Percentiles rank a stretch among this genome's conserved stretches.
Evolutionary conservation across 2,329 filamentous ascomycete genomes (phyloP).

Genomic region (Aspergillus awamori): DNA sequence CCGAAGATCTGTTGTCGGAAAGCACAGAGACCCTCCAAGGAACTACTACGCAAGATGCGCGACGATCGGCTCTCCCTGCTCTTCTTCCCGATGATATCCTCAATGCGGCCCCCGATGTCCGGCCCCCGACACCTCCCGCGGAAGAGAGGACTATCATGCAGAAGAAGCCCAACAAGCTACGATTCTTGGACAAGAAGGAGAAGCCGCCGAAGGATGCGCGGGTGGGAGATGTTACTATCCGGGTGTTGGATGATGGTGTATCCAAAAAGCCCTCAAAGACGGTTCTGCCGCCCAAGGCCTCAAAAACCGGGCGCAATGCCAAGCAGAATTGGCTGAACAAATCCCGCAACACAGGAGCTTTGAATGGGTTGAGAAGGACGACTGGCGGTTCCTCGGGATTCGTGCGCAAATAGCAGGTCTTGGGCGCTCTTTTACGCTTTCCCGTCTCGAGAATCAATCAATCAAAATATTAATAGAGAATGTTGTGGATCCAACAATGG

Average conservation of each 20-base stretch:
- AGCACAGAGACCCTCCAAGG: slow-evolving; percentile 47
- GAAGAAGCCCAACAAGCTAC: slow-evolving; percentile 48
- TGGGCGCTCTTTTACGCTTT: background rate
- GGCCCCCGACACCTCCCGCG: slow-evolving; percentile 50
- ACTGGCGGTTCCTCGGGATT: slow-evolving; percentile 41
- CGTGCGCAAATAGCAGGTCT: slow-evolving; percentile 33
- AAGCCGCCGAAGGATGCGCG: slow-evolving; percentile 55
- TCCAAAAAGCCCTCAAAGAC: slow-evolving; percentile 42
- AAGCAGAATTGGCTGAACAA: slow-evolving; percentile 46
- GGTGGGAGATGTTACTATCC: slow-evolving; percentile 52
- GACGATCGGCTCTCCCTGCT: slow-evolving; percentile 48
- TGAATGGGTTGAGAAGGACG: slow-evolving; percentile 43
- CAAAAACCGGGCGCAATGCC: slow-evolving; percentile 41
- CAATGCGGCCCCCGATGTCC: slow-evolving; percentile 47
- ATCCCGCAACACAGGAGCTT: slow-evolving; percentile 33
- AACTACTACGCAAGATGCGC: slow-evolving; percentile 39
- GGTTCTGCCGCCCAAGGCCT: slow-evolving; percentile 50
- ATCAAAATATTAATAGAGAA: background rate
- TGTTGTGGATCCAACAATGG: background rate
- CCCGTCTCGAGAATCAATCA: slow-evolving; percentile 3
- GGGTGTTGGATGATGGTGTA: slow-evolving; percentile 47
- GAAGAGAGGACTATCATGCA: slow-evolving; percentile 30
- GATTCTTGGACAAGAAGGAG: slow-evolving; percentile 53
- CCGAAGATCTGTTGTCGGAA: slow-evolving; percentile 44
- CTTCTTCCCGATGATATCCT: slow-evolving; percentile 57